Base-by-base conservation (phyloP, 768 basidiomycete genomes). In the Phanerochaete sordida region DNA sequence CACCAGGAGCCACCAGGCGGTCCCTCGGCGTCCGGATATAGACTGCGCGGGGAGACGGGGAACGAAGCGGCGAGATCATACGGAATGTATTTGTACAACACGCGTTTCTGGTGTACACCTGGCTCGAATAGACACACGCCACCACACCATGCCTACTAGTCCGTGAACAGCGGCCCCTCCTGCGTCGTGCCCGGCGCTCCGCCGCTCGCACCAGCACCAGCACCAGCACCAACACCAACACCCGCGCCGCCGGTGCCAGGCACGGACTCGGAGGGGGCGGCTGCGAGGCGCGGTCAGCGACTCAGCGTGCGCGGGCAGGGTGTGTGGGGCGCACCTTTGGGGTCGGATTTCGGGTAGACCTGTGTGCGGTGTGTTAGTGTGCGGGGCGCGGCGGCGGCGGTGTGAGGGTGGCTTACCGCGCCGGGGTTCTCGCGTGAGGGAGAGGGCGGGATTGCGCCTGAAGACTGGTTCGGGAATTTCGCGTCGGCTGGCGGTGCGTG, bases 261-360 rank as follows among this genome's bases (percentile, higher is more conserved):
- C 2, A 70, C 60, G 6, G 62, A 62, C 11, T 61, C 67, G 9
- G 48, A 15, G 7, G 69, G 67, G 16, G 68, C 66, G 50, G 70
- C 71, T 68, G 61, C 21, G 3, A 21, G 23, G n/a, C 19, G 45
- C 24, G 66, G 62, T 66, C 56, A 70, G 59, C 8, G 61, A 61
- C 8, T 60, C 67, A 9, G 45, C 16, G 8, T 68, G 67, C 16
- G 68, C 65, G 51, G 70, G 70, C 67, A 30, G 23, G 23, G 16
- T 31, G 16, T 15, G 23, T 16, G n/a, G 67, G 62, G 65, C 56
- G 43, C 62, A 77, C 78, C 74, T 69, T 73, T 68, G 1, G 78
- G 76, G 62, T 80, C 77, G 0, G 76, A 78, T 61, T 77, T 74
- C 0, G 79, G 82, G 60, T 76, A 83, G 5, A 83, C 81, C 81